Evolutionary conservation across 78 protist genomes (phyloP).

Genomic region (Emiliania huxleyi): DNA sequence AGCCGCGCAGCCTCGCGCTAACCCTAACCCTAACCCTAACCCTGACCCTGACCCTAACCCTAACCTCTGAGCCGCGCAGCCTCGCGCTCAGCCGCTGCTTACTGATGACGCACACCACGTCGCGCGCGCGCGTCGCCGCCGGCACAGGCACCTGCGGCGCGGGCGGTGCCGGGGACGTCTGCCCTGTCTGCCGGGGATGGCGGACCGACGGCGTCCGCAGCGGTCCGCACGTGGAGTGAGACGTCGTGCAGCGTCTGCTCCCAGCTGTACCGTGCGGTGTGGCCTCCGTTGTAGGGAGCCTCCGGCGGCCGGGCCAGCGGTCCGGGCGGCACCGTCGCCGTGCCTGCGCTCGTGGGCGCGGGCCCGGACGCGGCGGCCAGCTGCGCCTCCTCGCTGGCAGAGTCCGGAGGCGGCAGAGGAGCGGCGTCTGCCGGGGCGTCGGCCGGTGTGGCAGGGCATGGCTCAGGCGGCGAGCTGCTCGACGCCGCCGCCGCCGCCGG

Average conservation of each 20-base stretch:
- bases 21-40: too few relatives aligned
- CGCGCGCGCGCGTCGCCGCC: neutral
- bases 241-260: conserved; percentile 19
- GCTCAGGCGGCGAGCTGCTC: too few relatives aligned
- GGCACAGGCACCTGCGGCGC: neutral
- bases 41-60: too few relatives aligned
- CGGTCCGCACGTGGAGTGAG: neutral
- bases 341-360: neutral
- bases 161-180: too few relatives aligned
- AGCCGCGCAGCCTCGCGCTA: too few relatives aligned
- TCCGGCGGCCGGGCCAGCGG: neutral
- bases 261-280: neutral
- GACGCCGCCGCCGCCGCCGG: neutral
- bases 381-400: too few relatives aligned
- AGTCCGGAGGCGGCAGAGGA: too few relatives aligned
- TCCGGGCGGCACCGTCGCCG: neutral
- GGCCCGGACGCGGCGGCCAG: too few relatives aligned
- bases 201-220: too few relatives aligned
- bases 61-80: neutral
- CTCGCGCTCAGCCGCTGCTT: neutral
- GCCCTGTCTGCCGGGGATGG: too few relatives aligned
- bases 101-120: neutral
- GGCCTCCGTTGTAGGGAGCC: neutral
- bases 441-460: neutral
- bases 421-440: neutral